These are phyloP conservation scores for Blastomyces gilchristii DNA, from an alignment of 2,329 filamentous ascomycete species.

Conservation along the genomic window DNA sequence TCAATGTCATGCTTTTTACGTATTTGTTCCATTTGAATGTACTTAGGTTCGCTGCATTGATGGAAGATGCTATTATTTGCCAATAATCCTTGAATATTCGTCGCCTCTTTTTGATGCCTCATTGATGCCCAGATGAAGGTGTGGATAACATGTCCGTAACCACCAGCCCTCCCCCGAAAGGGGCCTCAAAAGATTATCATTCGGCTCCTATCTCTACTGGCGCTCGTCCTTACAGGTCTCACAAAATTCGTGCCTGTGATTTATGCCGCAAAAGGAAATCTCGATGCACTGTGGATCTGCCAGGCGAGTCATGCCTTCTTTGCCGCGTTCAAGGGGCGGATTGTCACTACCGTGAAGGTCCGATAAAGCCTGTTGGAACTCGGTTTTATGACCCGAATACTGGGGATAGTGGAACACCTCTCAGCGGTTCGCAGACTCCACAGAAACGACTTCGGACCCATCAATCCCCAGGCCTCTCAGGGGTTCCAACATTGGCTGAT, in stretches of 20 bases:
- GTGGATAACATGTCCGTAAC: background rate
- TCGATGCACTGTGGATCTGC: constrained; percentile 49
- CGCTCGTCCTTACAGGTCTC: constrained; percentile 50
- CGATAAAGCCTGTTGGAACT: constrained; percentile 18
- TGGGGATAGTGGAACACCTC: background rate
- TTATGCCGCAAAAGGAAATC: constrained; percentile 52
- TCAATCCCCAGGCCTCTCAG: constrained; percentile 20
- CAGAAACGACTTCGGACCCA: constrained; percentile 30
- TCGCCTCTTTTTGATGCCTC: background rate
- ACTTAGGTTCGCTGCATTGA: background rate
- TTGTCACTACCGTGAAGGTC: constrained; percentile 44
- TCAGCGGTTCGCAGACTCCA: constrained; percentile 16
- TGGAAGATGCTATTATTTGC: background rate
- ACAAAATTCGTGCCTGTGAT: constrained; percentile 51
- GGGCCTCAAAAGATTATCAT: background rate
- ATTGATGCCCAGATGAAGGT: background rate
- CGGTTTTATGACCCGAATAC: constrained; percentile 17
- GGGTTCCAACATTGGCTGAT: constrained; percentile 14
- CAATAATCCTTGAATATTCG: background rate
- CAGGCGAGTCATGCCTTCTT: constrained; percentile 45
- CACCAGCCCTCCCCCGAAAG: background rate
- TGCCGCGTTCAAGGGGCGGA: constrained; percentile 50
- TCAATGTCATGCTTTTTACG: background rate
- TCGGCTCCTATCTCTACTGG: constrained; percentile 28
- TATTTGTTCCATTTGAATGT: background rate